phyloP scores from a whole-genome alignment of 495 filamentous ascomycete species.

The Lasiosphaeria hispida region DNA sequence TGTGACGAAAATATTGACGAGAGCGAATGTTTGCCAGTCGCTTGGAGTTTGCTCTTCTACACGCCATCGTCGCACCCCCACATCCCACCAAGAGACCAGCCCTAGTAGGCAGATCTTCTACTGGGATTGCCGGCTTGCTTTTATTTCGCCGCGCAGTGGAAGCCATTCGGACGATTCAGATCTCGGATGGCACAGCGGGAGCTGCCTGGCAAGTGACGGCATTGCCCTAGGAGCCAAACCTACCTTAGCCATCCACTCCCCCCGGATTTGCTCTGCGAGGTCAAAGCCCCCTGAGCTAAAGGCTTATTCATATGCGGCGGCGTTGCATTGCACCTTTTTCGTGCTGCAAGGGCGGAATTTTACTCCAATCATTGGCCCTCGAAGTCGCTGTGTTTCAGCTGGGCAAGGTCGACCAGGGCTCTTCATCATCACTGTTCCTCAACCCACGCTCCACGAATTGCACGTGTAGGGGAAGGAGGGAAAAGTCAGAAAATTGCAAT shows the following conservation, averaged over 20 bases:
- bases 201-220: background rate
- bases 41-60: background rate
- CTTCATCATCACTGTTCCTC: background rate
- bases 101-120: background rate
- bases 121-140: background rate
- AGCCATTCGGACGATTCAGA: background rate
- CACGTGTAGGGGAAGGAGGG: background rate
- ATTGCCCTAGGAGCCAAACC: too few relatives aligned
- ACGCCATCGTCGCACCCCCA: background rate
- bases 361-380: constrained; percentile 23
- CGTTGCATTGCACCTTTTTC: constrained; percentile 26
- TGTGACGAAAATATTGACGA: background rate
- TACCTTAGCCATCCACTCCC: background rate
- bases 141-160: background rate
- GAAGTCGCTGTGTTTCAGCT: constrained; percentile 18
- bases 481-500: background rate
- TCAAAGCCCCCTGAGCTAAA: constrained; percentile 12
- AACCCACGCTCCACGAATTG: background rate
- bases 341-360: constrained; percentile 24
- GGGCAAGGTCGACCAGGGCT: constrained; percentile 3
- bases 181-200: background rate
- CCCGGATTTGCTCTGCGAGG: background rate
- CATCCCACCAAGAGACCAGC: background rate
- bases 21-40: constrained; percentile 4
- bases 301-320: constrained; percentile 17